A percentile compares a stretch with the other conserved stretches of the same genome.
These are phyloP conservation scores for Auricularia auricula-judae DNA, from an alignment of 768 basidiomycete genomes.

Conservation along the genomic window DNA sequence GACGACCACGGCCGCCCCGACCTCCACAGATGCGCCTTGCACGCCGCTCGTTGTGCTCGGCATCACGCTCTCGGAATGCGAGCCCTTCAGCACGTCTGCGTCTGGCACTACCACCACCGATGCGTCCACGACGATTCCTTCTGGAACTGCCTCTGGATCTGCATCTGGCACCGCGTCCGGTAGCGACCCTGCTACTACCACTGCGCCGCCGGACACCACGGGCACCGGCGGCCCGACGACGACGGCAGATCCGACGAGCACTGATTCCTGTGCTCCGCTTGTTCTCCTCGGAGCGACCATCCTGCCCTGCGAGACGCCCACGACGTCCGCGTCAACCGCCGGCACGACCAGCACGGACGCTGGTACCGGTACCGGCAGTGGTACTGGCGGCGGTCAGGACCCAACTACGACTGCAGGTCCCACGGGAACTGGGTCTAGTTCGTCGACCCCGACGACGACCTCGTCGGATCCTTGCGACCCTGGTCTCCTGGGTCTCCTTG, in stretches of 20 bases:
- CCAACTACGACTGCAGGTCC: not conserved
- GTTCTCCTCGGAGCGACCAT: not conserved
- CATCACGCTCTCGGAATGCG: not conserved
- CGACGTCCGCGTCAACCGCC: not conserved
- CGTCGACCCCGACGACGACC: not conserved
- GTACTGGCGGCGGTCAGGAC: not conserved
- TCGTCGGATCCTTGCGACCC: conserved; percentile 1
- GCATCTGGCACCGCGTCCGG: not conserved
- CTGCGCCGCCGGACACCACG: conserved; percentile 1
- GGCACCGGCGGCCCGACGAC: conserved; percentile 4
- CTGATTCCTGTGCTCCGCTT: not conserved
- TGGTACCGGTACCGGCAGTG: not conserved
- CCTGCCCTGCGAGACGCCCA: not conserved
- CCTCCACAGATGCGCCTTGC: not conserved
- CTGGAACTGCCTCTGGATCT: too few species aligned
- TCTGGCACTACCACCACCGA: not conserved
- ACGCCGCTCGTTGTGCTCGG: not conserved
- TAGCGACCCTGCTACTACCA: conserved; percentile 3
- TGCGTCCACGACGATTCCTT: not conserved
- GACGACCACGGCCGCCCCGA: conserved; percentile 8
- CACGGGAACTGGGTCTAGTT: not conserved
- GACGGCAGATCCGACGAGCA: not conserved
- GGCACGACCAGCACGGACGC: not conserved
- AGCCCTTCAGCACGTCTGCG: conserved; percentile 1
- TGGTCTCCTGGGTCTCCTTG: not conserved